These are phyloP conservation scores for Nakazawaea peltata DNA, from an alignment of 805 yeast species.

Conservation along the genomic window DNA sequence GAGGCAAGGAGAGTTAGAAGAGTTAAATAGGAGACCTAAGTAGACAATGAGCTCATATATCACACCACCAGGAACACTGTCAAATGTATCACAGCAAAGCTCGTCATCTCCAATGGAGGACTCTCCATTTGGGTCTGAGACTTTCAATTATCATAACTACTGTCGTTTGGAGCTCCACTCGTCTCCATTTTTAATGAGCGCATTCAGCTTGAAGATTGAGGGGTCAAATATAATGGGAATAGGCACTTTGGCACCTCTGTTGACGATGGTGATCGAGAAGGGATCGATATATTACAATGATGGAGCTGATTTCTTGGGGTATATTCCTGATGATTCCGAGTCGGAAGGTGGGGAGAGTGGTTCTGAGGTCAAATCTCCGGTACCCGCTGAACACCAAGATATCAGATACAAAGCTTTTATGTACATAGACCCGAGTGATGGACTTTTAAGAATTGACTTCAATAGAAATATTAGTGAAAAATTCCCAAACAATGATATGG, in stretches of 20 bases:
- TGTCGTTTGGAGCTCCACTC: slow-evolving; percentile 6
- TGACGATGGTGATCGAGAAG: slow-evolving; percentile 1
- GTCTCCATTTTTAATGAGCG: slow-evolving; percentile 3
- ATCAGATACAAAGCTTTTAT: slow-evolving; percentile 3
- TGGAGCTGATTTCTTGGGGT: slow-evolving; percentile 4
- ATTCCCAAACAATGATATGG: slow-evolving; percentile 7
- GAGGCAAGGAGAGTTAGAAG: too few species aligned
- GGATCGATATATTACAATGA: slow-evolving; percentile 4
- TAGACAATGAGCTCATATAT: too few species aligned
- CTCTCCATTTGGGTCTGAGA: neutral
- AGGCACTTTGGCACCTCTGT: slow-evolving; percentile 1
- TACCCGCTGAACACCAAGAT: too few species aligned
- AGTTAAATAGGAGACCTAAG: too few species aligned
- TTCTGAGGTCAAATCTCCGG: too few species aligned
- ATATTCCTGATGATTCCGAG: too few species aligned
- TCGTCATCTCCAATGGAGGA: neutral
- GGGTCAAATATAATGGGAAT: slow-evolving; percentile 3
- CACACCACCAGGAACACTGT: neutral
- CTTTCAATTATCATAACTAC: neutral
- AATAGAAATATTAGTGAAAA: slow-evolving; percentile 4
- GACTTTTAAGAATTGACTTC: slow-evolving; percentile 2
- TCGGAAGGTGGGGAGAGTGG: too few species aligned
- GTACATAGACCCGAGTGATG: slow-evolving; percentile 5
- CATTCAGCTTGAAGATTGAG: neutral
- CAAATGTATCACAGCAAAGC: neutral